These are phyloP conservation scores for Yamadazyma scolyti DNA, from an alignment of 805 yeast genomes.

Conservation along the genomic window DNA sequence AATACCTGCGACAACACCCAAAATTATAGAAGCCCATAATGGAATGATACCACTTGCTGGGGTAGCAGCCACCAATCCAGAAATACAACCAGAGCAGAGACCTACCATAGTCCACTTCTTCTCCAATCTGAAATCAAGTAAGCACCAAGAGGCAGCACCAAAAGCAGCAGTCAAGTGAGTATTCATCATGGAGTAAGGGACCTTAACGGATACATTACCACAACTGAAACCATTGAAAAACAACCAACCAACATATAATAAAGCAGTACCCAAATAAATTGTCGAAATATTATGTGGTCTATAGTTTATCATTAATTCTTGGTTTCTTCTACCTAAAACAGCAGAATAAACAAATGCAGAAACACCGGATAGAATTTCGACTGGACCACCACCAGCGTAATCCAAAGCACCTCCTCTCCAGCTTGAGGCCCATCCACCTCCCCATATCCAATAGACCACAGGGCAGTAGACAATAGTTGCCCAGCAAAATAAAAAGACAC, in stretches of 20 bases:
- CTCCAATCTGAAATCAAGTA: constrained; percentile 83
- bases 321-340: constrained; percentile 71
- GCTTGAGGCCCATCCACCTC: constrained; percentile 84
- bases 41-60: constrained; percentile 92
- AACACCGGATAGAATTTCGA: constrained; percentile 87
- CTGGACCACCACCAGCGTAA: constrained; percentile 98
- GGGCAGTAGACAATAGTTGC: constrained; percentile 92
- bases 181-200: constrained; percentile 88
- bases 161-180: constrained; percentile 85
- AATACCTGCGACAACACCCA: constrained; percentile 77
- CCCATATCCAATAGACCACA: constrained; percentile 95
- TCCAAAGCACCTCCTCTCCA: constrained; percentile 86
- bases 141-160: constrained; percentile 90
- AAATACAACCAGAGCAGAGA: constrained; percentile 89
- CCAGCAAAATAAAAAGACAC: constrained; percentile 82
- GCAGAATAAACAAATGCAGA: constrained; percentile 85
- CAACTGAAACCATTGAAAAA: constrained; percentile 94
- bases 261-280: constrained; percentile 81
- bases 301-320: constrained; percentile 78
- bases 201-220: constrained; percentile 73
- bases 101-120: constrained; percentile 94
- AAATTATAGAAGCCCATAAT: constrained; percentile 82
- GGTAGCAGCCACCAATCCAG: constrained; percentile 96
- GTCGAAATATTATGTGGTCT: constrained; percentile 94
- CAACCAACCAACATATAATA: constrained; percentile 95